Base-by-base conservation (phyloP, 208 protist species). In the Leishmania amazonensis region DNA sequence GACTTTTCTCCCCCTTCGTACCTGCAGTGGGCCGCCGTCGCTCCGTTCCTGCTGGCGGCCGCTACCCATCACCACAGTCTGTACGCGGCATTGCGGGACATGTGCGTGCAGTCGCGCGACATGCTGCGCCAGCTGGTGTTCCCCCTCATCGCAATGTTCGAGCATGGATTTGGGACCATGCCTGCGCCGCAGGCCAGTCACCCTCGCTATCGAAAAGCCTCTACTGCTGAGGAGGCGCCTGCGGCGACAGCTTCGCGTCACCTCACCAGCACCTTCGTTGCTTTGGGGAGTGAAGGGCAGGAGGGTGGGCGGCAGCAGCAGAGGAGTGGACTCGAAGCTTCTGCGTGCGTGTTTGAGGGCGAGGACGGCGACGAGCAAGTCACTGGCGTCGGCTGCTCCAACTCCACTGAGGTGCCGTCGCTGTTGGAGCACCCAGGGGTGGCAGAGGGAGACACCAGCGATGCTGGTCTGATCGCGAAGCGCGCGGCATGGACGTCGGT, bases 111-210 rank as follows among this genome's bases (percentile, higher is more conserved):
- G 21, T 97, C 94, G 31, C 83, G 76, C 11, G 76, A 80, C 24
- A 87, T 97, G 81, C 81, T 97, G 54, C 88, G 92, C 70, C 94
- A 97, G 84, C 81, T 93, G 58, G 79, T 91, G 31, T 97, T 93
- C 80, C 78, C 87, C n/a, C 83, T 97, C 42, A 78, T 93, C 53
- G 82, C 94, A 1, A 87, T 83, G 67, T 93, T 95, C 71, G 91
- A 97, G 58, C 89, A 94, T 84, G 68, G 40, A 2, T 73, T 88
- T 67, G 58, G 57, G 31, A 90, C 87, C 28, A 62, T 86, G n/a
- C 84, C 89, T 57, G 51, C 72, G 17, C 88, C 81, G 67, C 81
- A 81, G 28, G 35, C 19, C 1, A 7, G 76, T 54, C 62, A 83
- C 35, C 31, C 38, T 17, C 24, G 57, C 8, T 13, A 15, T 28